These are phyloP conservation scores for Triticum dicoccoides DNA, from an alignment of 176 grass and related monocot species.

Conservation along the genomic window DNA sequence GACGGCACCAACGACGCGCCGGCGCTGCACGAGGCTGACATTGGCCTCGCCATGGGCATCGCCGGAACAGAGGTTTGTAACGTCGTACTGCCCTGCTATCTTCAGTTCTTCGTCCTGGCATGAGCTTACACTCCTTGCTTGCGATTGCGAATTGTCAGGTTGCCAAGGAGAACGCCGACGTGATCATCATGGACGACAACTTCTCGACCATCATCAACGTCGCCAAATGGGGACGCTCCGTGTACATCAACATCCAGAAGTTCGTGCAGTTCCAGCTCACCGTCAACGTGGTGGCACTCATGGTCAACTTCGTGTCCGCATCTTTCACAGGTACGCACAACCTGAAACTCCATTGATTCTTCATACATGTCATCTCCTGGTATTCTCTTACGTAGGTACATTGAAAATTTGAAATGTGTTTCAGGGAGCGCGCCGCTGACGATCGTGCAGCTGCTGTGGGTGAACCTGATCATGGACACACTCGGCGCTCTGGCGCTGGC, in stretches of 20 bases:
- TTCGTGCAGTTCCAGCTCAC: slow-evolving; percentile 97
- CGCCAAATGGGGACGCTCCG: slow-evolving; percentile 87
- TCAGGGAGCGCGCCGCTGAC: slow-evolving; percentile 84
- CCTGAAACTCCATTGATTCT: neutral
- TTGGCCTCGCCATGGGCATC: slow-evolving; percentile 94
- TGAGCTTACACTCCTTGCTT: neutral
- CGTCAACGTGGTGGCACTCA: slow-evolving; percentile 82
- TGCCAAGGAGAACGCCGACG: slow-evolving; percentile 97
- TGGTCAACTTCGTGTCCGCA: slow-evolving; percentile 88
- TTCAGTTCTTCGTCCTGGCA: neutral
- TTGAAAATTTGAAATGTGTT: neutral
- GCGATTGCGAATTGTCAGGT: slow-evolving; percentile 33
- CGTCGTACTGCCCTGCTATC: neutral
- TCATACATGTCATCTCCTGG: neutral
- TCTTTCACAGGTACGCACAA: slow-evolving; percentile 64
- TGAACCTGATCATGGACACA: slow-evolving; percentile 98
- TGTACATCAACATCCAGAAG: slow-evolving; percentile 98
- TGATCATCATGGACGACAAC: slow-evolving; percentile 95
- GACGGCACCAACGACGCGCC: slow-evolving; percentile 95
- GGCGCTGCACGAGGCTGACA: slow-evolving; percentile 90
- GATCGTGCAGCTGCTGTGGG: slow-evolving; percentile 89
- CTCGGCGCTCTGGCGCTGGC: slow-evolving; percentile 85
- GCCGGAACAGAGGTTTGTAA: slow-evolving; percentile 80
- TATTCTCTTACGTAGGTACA: neutral
- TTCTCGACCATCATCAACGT: slow-evolving; percentile 91